Percentiles rank a stretch among this genome's conserved stretches.
phyloP scores from a whole-genome alignment of 306 rosid genomes.

The Vicia faba region DNA sequence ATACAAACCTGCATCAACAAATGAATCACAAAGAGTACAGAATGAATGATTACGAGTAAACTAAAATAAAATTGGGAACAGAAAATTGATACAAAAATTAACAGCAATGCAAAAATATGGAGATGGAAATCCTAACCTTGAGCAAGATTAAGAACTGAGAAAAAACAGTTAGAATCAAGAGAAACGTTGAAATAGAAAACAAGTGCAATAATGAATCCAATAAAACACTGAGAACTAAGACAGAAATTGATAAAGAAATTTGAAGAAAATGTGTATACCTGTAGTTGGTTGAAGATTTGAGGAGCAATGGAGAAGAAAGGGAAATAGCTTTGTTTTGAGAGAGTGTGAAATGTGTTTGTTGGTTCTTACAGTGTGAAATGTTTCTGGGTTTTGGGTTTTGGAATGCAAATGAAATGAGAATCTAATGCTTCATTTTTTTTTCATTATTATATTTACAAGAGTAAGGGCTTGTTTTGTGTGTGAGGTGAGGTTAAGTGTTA shows the following conservation, averaged over 20 bases:
- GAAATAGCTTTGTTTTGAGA: too few species aligned
- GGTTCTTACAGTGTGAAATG: background rate
- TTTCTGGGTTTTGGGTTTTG: constrained; percentile 28
- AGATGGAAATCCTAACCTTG: background rate
- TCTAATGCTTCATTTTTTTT: background rate
- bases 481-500: too few species aligned
- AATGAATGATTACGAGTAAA: too few species aligned
- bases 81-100: background rate
- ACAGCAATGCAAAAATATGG: background rate
- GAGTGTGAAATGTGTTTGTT: background rate
- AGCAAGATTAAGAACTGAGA: background rate
- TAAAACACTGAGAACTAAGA: background rate
- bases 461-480: background rate
- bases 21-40: too few species aligned
- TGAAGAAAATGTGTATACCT: background rate
- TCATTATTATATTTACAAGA: background rate
- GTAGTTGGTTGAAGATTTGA: background rate
- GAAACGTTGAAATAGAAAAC: background rate
- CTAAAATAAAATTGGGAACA: background rate
- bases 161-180: background rate
- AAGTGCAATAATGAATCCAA: background rate
- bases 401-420: background rate
- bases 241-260: background rate
- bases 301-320: background rate
- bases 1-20: too few species aligned